Percentiles rank a stretch among this genome's conserved stretches.
phyloP scores from a whole-genome alignment of 2,329 filamentous ascomycete genomes.

The Epichloe typhina region DNA sequence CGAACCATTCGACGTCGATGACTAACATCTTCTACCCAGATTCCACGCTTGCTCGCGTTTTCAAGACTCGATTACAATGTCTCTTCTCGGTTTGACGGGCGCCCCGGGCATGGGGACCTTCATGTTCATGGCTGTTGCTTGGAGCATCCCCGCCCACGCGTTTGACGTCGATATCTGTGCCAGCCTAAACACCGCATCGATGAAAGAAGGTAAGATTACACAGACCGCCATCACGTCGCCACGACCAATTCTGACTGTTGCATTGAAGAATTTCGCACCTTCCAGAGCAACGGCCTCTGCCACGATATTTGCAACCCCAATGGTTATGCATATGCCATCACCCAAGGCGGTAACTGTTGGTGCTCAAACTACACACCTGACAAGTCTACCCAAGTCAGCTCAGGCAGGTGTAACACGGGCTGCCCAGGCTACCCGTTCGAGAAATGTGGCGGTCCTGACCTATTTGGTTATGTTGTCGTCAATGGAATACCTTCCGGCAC shows the following conservation, averaged over 20 bases:
- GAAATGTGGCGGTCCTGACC: slow-evolving; percentile 46
- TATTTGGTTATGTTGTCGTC: slow-evolving; percentile 55
- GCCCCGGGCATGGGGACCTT: neutral
- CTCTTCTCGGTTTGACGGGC: neutral
- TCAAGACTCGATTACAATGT: neutral
- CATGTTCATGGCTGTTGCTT: slow-evolving; percentile 13
- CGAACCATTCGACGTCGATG: neutral
- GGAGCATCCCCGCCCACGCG: slow-evolving; percentile 12
- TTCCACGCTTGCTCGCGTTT: neutral
- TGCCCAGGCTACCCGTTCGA: slow-evolving; percentile 61
- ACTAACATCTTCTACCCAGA: neutral
- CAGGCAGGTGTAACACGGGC: slow-evolving; percentile 34
- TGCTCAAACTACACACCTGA: slow-evolving; percentile 57
- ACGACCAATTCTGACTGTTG: slow-evolving; percentile 1
- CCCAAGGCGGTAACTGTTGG: slow-evolving; percentile 56
- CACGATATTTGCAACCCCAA: slow-evolving; percentile 38
- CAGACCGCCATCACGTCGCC: neutral
- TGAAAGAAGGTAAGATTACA: slow-evolving; percentile 18
- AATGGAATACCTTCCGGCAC: slow-evolving; percentile 44
- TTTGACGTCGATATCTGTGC: slow-evolving; percentile 22
- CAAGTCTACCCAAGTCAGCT: slow-evolving; percentile 24
- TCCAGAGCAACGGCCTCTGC: slow-evolving; percentile 60
- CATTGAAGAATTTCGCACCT: slow-evolving; percentile 37
- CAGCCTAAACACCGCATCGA: slow-evolving; percentile 23
- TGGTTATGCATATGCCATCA: slow-evolving; percentile 52